Percentiles rank a stretch among this genome's conserved stretches.
Conservation (phyloP, 495 filamentous ascomycete genomes). For the Aspergillus wentii region DNA sequence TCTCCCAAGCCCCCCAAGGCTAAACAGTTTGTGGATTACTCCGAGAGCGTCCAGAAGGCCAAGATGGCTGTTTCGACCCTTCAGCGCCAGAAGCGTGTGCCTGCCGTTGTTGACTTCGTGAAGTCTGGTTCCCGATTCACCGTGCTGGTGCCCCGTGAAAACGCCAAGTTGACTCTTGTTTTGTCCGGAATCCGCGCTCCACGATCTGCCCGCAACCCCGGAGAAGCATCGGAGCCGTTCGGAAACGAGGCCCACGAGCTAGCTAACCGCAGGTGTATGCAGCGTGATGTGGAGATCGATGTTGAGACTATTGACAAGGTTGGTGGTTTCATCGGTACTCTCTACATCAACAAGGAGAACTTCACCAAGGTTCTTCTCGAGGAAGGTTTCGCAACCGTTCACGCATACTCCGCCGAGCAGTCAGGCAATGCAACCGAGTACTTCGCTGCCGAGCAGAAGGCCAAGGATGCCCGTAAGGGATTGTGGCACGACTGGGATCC, state of each 20-base stretch:
- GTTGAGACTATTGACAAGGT: constrained; percentile 93
- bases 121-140: constrained; percentile 94
- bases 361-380: constrained; percentile 92
- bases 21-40: constrained; percentile 81
- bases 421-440: constrained; percentile 85
- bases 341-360: constrained; percentile 93
- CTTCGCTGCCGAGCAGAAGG: constrained; percentile 76
- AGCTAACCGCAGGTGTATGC: constrained; percentile 79
- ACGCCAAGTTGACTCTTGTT: constrained; percentile 91
- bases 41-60: constrained; percentile 88
- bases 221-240: constrained; percentile 85
- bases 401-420: constrained; percentile 93
- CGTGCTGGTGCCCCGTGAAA: constrained; percentile 85
- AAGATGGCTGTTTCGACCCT: constrained; percentile 86
- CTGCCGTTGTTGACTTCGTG: constrained; percentile 93
- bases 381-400: constrained; percentile 87
- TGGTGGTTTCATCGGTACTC: constrained; percentile 92
- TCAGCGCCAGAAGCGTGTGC: constrained; percentile 85
- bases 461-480: constrained; percentile 81
- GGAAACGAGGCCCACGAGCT: constrained; percentile 92
- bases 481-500: constrained; percentile 95
- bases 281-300: constrained; percentile 95
- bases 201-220: constrained; percentile 71
- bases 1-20: constrained; percentile 73
- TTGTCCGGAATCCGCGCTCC: constrained; percentile 93